Evolutionary conservation across 2,329 filamentous ascomycete genomes (phyloP), one percentile per base, ranked within the genome.

Genomic region (Phialemoniopsis sp.): DNA sequence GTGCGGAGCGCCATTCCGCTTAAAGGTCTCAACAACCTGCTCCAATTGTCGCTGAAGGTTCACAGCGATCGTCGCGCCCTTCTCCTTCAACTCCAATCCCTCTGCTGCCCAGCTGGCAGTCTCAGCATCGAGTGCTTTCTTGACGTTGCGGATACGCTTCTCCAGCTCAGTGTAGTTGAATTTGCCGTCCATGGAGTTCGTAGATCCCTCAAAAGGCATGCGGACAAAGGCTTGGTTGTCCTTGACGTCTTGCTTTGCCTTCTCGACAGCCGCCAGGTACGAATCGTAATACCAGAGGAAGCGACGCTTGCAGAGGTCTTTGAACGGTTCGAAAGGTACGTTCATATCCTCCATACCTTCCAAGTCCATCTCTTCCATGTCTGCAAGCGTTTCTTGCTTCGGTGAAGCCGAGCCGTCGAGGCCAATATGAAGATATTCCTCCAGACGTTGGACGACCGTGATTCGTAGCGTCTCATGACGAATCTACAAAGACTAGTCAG

Each of bases 261-360:
- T 73, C 29, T 80, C 72, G 37, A 95, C 82, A 2, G 84, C 76
- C 4, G 75, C 68, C 16, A 93, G 68, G 55, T 97, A 97, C 4
- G 86, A 86, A 49, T 94, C 86, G 59, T 87, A 95, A 64, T 97
- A 97, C 93, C 93, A 97, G 13, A 97, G 68, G 57, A 97, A 96
- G 2, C 90, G 81, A 29, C 86, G 82, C 63, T 97, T 97, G 72
- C 85, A 87, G 5, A 95, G 70, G 54, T 97, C 91, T 49, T 82
- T 84, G 66, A 97, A 97, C 0, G 89, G 88, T 49, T 95, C 86
- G 59, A 89, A 95, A 1, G 78, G 73, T 1, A 78, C 55, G 8
- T 55, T 62, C 1, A 62, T 57, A 31, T 85, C 80, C 43, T 63
- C 68, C 15, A 58, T 58, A 17, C 69, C 67, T 29, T 76, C 70